A percentile compares a stretch with the other conserved stretches of the same genome.
Evolutionary conservation across 805 yeast species (phyloP).

Genomic region (Scheffersomyces lignosus): DNA sequence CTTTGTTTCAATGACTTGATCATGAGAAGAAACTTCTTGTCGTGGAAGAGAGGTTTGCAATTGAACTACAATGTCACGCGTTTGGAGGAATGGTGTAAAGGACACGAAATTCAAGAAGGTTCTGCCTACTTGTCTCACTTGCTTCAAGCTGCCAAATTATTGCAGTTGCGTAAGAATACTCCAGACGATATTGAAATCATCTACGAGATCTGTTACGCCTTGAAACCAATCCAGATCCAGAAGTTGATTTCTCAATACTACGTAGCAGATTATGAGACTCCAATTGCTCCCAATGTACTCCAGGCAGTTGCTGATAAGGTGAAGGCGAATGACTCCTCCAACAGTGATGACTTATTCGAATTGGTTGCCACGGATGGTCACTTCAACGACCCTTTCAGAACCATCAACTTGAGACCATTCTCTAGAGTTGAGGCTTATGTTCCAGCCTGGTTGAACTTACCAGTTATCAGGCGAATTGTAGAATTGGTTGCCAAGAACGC

Average conservation of each 20-base stretch:
- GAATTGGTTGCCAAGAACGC: slow-evolving; percentile 87
- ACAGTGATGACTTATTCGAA: slow-evolving; percentile 64
- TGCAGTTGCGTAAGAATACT: slow-evolving; percentile 89
- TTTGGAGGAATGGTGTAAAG: slow-evolving; percentile 97
- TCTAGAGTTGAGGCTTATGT: slow-evolving; percentile 84
- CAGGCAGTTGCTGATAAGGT: slow-evolving; percentile 80
- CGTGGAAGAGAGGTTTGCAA: slow-evolving; percentile 98
- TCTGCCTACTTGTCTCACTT: slow-evolving; percentile 80
- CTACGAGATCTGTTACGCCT: slow-evolving; percentile 90
- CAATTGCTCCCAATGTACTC: slow-evolving; percentile 79
- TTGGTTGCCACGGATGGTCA: slow-evolving; percentile 69
- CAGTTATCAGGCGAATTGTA: slow-evolving; percentile 82
- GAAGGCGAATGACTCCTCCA: slow-evolving; percentile 54
- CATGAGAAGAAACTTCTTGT: slow-evolving; percentile 89
- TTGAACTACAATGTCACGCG: slow-evolving; percentile 95
- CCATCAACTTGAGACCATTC: slow-evolving; percentile 73
- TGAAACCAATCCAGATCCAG: slow-evolving; percentile 95
- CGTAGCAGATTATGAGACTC: slow-evolving; percentile 92
- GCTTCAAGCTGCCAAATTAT: slow-evolving; percentile 87
- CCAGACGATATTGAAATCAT: slow-evolving; percentile 87
- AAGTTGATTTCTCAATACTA: slow-evolving; percentile 85
- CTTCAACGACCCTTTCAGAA: slow-evolving; percentile 81
- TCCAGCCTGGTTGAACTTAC: slow-evolving; percentile 91
- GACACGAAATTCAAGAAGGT: slow-evolving; percentile 87
- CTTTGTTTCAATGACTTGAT: slow-evolving; percentile 92